These are phyloP conservation scores for Ceratobasidium sp. DNA, from an alignment of 1,284 basidiomycete genomes.

Conservation along the genomic window DNA sequence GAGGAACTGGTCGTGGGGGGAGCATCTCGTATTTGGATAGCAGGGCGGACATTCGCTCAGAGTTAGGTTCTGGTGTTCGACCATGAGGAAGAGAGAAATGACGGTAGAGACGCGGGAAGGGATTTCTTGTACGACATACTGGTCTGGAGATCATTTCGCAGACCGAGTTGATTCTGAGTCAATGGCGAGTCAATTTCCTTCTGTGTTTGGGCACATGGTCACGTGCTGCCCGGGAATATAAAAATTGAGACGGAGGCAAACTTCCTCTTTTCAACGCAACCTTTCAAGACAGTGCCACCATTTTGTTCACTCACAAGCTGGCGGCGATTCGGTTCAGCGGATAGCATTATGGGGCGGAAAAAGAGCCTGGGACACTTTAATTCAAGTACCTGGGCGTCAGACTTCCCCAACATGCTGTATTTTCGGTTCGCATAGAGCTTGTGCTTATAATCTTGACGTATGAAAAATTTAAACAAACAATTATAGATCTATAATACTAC, in stretches of 20 bases:
- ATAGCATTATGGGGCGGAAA: conserved; percentile 33
- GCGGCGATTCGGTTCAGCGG: conserved; percentile 39
- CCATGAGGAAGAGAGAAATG: conserved; percentile 20
- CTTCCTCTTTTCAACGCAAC: conserved; percentile 26
- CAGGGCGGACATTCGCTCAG: conserved; percentile 49
- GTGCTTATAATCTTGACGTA: not conserved
- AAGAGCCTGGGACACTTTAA: conserved; percentile 19
- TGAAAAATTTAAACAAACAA: not conserved
- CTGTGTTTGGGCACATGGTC: no score
- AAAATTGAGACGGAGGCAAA: not conserved
- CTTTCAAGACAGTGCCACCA: conserved; percentile 36
- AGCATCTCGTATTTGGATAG: conserved; percentile 66
- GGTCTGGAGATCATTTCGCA: not conserved
- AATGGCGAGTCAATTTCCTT: no score
- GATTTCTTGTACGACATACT: not conserved
- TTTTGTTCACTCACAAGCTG: conserved; percentile 14
- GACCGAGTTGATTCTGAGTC: no score
- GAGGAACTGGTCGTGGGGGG: conserved; percentile 70
- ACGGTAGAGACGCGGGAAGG: not conserved
- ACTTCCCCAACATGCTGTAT: conserved; percentile 36
- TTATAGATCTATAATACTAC: not conserved
- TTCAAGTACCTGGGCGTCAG: conserved; percentile 31
- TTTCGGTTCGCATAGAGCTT: not conserved
- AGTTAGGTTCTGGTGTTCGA: conserved; percentile 39
- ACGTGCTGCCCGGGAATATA: conserved; percentile 20